A percentile compares a stretch with the other conserved stretches of the same genome.
Evolutionary conservation across 306 rosid genomes (phyloP).

Genomic region (Castanea sativa): DNA sequence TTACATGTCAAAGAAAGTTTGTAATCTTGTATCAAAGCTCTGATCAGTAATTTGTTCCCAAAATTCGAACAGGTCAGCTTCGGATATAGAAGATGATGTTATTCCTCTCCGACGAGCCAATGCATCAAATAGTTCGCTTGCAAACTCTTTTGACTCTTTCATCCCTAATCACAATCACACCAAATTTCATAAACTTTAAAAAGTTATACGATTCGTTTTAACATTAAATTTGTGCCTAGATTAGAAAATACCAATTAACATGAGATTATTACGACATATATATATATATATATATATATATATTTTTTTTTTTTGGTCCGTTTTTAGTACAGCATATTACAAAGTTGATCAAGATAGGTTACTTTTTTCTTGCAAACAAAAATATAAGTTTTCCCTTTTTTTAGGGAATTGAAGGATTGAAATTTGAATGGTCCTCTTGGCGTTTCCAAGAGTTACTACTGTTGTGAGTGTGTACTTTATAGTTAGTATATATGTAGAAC

Average conservation of each 20-base stretch:
- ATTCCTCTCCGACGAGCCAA: slow-evolving; percentile 82
- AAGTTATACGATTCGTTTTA: background rate
- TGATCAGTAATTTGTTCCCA: slow-evolving; percentile 88
- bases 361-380: no score
- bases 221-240: background rate
- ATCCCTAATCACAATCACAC: slow-evolving; percentile 43
- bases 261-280: no score
- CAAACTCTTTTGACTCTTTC: slow-evolving; percentile 74
- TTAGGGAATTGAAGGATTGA: no score
- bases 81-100: slow-evolving; percentile 52
- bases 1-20: slow-evolving; percentile 92
- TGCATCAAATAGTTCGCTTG: slow-evolving; percentile 73
- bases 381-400: no score
- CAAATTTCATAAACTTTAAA: background rate
- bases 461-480: no score
- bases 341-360: no score
- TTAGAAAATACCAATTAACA: background rate
- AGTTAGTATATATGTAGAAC: no score
- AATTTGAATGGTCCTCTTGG: no score
- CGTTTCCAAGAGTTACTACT: no score
- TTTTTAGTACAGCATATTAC: no score
- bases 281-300: no score
- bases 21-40: slow-evolving; percentile 85
- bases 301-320: no score
- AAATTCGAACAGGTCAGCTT: slow-evolving; percentile 56